Percentiles rank a stretch among this genome's conserved stretches.
These are phyloP conservation scores for Hibiscus tridactylites DNA, from an alignment of 345 rosid species.

Conservation along the genomic window DNA sequence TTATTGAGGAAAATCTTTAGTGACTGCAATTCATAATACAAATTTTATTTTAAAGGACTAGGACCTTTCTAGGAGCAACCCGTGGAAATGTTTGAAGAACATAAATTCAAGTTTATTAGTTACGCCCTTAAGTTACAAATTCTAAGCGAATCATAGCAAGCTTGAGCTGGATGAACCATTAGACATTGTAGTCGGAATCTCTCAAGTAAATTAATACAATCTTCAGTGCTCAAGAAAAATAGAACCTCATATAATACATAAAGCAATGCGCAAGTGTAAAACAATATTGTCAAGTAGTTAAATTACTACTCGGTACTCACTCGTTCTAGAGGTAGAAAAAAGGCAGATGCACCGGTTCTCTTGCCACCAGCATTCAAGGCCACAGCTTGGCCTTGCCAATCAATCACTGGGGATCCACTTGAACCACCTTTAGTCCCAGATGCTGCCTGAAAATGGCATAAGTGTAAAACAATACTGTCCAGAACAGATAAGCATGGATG, in stretches of 20 bases:
- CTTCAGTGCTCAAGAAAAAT: not conserved
- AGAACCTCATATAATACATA: not conserved
- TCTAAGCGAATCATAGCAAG: not conserved
- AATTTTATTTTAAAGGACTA: not conserved
- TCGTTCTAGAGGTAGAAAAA: constrained; percentile 78
- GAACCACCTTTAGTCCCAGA: constrained; percentile 97
- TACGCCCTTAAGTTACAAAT: not conserved
- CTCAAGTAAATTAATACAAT: not conserved
- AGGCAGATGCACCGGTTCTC: constrained; percentile 81
- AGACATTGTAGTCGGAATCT: not conserved
- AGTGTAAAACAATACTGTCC: not conserved
- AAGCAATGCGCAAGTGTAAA: not conserved
- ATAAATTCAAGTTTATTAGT: not conserved
- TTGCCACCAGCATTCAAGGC: constrained; percentile 98
- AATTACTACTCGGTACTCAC: constrained; percentile 39
- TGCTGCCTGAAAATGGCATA: constrained; percentile 60
- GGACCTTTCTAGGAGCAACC: not conserved
- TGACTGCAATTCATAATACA: not conserved
- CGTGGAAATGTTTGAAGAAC: not conserved
- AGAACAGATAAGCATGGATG: not conserved
- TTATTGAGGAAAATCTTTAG: not conserved
- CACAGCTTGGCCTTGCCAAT: constrained; percentile 92
- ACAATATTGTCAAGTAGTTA: not conserved
- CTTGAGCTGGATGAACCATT: not conserved
- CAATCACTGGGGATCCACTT: constrained; percentile 97